Conservation (phyloP, 805 yeast genomes). For the Isabelozyma pseudorhagii region DNA sequence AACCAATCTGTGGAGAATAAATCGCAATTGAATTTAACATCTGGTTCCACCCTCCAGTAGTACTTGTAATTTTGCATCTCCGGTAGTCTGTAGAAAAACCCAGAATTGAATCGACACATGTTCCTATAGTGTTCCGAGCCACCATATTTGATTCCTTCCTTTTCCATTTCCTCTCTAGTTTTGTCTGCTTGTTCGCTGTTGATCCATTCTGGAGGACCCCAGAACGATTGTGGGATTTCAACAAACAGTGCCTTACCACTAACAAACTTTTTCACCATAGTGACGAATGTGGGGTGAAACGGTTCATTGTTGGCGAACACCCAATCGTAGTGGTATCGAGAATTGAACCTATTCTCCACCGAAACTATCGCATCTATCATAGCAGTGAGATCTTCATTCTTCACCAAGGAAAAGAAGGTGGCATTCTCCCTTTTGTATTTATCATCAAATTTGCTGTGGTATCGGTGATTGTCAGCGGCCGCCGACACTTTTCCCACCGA, state of each 20-base stretch:
- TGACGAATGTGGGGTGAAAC: slow-evolving; percentile 18
- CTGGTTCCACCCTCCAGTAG: slow-evolving; percentile 26
- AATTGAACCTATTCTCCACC: slow-evolving; percentile 20
- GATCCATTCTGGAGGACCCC: slow-evolving; percentile 21
- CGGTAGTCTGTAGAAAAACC: slow-evolving; percentile 16
- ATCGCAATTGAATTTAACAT: slow-evolving; percentile 17
- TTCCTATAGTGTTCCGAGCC: slow-evolving; percentile 19
- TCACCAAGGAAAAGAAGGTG: slow-evolving; percentile 13
- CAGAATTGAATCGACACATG: slow-evolving; percentile 23
- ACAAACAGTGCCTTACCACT: slow-evolving; percentile 18
- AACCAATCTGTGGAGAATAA: slow-evolving; percentile 16
- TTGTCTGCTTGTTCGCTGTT: slow-evolving; percentile 23
- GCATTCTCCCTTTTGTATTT: slow-evolving; percentile 9
- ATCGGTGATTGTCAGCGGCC: neutral
- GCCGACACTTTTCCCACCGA: slow-evolving; percentile 1
- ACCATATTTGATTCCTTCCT: slow-evolving; percentile 32
- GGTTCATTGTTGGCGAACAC: slow-evolving; percentile 22
- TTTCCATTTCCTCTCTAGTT: slow-evolving; percentile 18
- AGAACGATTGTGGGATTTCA: slow-evolving; percentile 15
- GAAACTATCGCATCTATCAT: slow-evolving; percentile 14
- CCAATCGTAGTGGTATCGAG: slow-evolving; percentile 21
- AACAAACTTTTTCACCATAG: slow-evolving; percentile 10
- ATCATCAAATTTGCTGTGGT: neutral
- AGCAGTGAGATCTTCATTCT: slow-evolving; percentile 11
- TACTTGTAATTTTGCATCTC: slow-evolving; percentile 17